Percentiles rank a stretch among this genome's conserved stretches.
Evolutionary conservation across 805 yeast genomes (phyloP).

Genomic region (Millerozyma miso): DNA sequence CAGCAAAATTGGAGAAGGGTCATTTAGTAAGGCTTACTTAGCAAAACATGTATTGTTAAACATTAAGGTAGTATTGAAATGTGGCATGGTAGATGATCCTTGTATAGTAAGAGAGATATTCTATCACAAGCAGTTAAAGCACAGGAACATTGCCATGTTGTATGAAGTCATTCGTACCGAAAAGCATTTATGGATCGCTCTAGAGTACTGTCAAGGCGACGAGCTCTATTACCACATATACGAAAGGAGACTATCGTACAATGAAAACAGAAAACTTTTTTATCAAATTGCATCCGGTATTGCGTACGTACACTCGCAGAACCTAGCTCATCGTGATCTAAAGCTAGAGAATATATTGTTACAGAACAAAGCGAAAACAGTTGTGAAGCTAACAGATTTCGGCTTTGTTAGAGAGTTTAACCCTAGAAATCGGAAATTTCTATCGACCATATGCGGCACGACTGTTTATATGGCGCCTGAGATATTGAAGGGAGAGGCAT

Average conservation of each 20-base stretch:
- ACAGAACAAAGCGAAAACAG: slow-evolving; percentile 48
- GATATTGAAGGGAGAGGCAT: slow-evolving; percentile 60
- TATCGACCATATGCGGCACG: slow-evolving; percentile 90
- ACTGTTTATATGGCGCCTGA: slow-evolving; percentile 98
- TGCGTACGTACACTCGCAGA: slow-evolving; percentile 69
- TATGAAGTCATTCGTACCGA: slow-evolving; percentile 87
- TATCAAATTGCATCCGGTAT: slow-evolving; percentile 64
- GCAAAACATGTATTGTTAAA: slow-evolving; percentile 76
- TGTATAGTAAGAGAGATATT: slow-evolving; percentile 87
- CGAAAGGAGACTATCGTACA: slow-evolving; percentile 45
- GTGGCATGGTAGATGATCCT: slow-evolving; percentile 72
- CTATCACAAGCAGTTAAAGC: slow-evolving; percentile 79
- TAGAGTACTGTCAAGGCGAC: slow-evolving; percentile 85
- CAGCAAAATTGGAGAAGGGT: slow-evolving; percentile 82
- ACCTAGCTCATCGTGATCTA: slow-evolving; percentile 81
- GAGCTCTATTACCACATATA: slow-evolving; percentile 69
- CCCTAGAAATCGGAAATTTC: slow-evolving; percentile 41
- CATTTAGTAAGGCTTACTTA: slow-evolving; percentile 87
- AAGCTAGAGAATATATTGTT: slow-evolving; percentile 73
- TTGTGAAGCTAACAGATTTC: slow-evolving; percentile 82
- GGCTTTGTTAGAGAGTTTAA: slow-evolving; percentile 83
- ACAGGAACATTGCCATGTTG: slow-evolving; percentile 76
- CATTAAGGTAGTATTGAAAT: slow-evolving; percentile 75
- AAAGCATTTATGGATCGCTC: slow-evolving; percentile 73
- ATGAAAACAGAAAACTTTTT: slow-evolving; percentile 51